Evolutionary conservation across 2,329 filamentous ascomycete species (phyloP).

Genomic region (Dactylellina cionopaga): DNA sequence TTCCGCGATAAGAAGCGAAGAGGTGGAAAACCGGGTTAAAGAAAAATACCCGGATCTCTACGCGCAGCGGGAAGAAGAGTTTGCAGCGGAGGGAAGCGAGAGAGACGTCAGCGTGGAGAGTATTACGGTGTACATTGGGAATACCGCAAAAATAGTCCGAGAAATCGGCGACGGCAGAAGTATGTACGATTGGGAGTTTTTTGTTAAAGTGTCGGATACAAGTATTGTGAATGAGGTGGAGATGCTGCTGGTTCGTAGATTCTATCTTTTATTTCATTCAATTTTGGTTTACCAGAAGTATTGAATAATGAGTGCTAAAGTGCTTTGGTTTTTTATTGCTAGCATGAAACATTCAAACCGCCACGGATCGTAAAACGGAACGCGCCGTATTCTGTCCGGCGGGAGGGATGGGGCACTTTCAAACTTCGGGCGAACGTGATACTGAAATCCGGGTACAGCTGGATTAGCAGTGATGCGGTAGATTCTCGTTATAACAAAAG

Average conservation of each 20-base stretch:
- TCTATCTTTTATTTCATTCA: conserved; percentile 1
- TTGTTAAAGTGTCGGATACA: conserved; percentile 61
- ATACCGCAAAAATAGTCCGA: conserved; percentile 60
- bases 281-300: not conserved
- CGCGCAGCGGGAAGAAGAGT: conserved; percentile 59
- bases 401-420: conserved; percentile 63
- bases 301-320: not conserved
- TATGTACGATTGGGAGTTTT: conserved; percentile 64
- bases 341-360: conserved; percentile 63
- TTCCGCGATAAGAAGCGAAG: conserved; percentile 58
- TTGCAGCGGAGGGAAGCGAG: conserved; percentile 56
- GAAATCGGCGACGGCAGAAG: conserved; percentile 57
- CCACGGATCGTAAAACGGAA: conserved; percentile 58
- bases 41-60: conserved; percentile 60
- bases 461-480: conserved; percentile 61
- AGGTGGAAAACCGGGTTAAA: conserved; percentile 57
- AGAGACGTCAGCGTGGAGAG: conserved; percentile 59
- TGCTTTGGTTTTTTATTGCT: too few species aligned
- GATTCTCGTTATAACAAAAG: conserved; percentile 58
- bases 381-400: conserved; percentile 61
- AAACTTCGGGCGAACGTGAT: conserved; percentile 61
- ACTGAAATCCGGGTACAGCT: conserved; percentile 62
- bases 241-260: conserved; percentile 56
- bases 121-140: conserved; percentile 63
- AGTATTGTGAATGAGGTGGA: conserved; percentile 64